Conservation (phyloP, 1,284 basidiomycete species). For the Vanrija sp. region DNA sequence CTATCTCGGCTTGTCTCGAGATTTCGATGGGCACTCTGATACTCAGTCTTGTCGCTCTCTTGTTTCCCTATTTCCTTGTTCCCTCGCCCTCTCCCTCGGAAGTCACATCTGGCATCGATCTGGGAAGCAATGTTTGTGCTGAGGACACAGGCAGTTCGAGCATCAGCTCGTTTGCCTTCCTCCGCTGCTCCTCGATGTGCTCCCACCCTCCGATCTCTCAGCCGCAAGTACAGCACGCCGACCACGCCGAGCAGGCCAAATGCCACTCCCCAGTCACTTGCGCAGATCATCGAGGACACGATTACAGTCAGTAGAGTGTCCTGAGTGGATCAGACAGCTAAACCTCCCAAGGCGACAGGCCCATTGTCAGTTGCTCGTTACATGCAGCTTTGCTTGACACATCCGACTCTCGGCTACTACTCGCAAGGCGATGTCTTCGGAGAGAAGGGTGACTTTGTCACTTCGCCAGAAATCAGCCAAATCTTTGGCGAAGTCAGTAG, state of each 20-base stretch:
- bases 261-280: conserved; percentile 1
- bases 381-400: conserved; percentile 81
- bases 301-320: conserved; percentile 1
- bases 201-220: background rate
- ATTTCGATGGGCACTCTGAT: too few relatives aligned
- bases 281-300: conserved; percentile 11
- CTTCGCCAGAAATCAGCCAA: conserved; percentile 94
- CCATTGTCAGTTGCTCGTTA: conserved; percentile 80
- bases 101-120: background rate
- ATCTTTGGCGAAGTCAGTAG: conserved; percentile 86
- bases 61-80: background rate
- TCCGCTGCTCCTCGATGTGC: conserved; percentile 63
- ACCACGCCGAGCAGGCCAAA: background rate
- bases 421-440: conserved; percentile 78
- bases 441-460: conserved; percentile 85
- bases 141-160: background rate
- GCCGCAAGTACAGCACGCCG: background rate
- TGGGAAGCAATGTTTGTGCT: background rate
- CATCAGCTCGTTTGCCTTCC: conserved; percentile 37
- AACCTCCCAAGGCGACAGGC: conserved; percentile 65
- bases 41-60: too few relatives aligned
- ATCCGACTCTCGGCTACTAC: conserved; percentile 87
- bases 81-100: background rate
- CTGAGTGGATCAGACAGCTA: background rate
- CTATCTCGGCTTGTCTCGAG: conserved; percentile 8